Conservation (phyloP, 1,284 basidiomycete genomes). For the Malassezia equina region DNA sequence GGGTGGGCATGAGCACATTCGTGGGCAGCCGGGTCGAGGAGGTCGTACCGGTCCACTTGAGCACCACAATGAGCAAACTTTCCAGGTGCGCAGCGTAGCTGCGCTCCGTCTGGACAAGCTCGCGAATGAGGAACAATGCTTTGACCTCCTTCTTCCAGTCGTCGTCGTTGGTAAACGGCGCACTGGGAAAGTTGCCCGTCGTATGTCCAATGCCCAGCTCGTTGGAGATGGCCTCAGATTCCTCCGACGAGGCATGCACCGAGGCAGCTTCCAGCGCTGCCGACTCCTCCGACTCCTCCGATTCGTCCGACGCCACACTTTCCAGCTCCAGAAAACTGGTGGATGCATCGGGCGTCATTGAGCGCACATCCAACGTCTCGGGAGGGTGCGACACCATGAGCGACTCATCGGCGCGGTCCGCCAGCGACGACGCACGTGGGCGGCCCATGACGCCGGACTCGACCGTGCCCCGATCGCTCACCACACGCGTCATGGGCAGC, state of each 20-base stretch:
- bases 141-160: constrained; percentile 46
- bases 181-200: constrained; percentile 30
- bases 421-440: background rate
- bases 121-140: constrained; percentile 42
- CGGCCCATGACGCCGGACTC: background rate
- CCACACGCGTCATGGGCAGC: background rate
- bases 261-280: background rate
- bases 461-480: background rate
- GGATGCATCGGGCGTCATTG: background rate
- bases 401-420: constrained; percentile 1
- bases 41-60: constrained; percentile 20
- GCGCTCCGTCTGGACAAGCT: constrained; percentile 43
- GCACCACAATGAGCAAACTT: constrained; percentile 29
- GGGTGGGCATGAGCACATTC: constrained; percentile 18
- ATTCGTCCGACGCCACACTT: background rate
- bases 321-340: constrained; percentile 9
- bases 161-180: constrained; percentile 36
- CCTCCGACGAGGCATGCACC: background rate
- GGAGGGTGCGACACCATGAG: background rate
- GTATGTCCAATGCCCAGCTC: constrained; percentile 33
- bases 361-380: background rate
- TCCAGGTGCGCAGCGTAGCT: constrained; percentile 40
- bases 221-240: constrained; percentile 21
- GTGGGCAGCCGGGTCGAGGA: constrained; percentile 13
- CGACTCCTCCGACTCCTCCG: background rate